Conservation (phyloP, 1,284 basidiomycete species). For the Fomitopsis pinicola region DNA sequence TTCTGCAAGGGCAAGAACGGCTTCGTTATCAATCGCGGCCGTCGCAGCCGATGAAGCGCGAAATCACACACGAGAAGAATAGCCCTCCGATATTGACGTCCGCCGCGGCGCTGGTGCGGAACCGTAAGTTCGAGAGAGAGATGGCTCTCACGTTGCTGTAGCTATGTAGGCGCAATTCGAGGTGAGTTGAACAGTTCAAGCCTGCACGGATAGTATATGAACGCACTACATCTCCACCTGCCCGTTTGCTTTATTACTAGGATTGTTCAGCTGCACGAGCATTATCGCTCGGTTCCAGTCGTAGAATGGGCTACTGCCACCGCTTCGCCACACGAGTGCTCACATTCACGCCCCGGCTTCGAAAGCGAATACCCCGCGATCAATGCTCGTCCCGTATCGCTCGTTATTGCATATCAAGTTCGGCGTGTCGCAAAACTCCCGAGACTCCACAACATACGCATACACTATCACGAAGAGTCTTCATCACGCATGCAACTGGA, state of each 20-base stretch:
- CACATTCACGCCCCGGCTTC: slow-evolving; percentile 47
- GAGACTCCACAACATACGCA: slow-evolving; percentile 24
- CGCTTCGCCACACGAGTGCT: not conserved
- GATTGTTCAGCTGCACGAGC: slow-evolving; percentile 26
- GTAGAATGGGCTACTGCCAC: not conserved
- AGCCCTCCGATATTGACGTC: slow-evolving; percentile 45
- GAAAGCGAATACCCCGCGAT: slow-evolving; percentile 35
- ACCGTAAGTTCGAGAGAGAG: slow-evolving; percentile 20
- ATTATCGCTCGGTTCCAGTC: slow-evolving; percentile 28
- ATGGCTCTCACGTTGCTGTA: slow-evolving; percentile 28
- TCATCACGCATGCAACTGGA: not conserved
- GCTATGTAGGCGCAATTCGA: slow-evolving; percentile 9
- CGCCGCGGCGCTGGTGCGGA: slow-evolving; percentile 14
- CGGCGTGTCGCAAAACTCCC: slow-evolving; percentile 21
- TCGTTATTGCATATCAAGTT: slow-evolving; percentile 33
- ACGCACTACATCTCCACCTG: slow-evolving; percentile 27
- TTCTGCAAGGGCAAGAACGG: slow-evolving; percentile 33
- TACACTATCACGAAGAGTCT: slow-evolving; percentile 27
- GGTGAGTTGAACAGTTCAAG: not conserved
- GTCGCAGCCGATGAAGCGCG: not conserved
- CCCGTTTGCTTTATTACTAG: slow-evolving; percentile 22
- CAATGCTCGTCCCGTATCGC: slow-evolving; percentile 39
- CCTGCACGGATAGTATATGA: no score
- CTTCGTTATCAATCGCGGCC: not conserved
- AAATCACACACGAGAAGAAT: slow-evolving; percentile 25